These are phyloP conservation scores for Yamadazyma insecticola DNA, from an alignment of 805 yeast species.

Conservation along the genomic window DNA sequence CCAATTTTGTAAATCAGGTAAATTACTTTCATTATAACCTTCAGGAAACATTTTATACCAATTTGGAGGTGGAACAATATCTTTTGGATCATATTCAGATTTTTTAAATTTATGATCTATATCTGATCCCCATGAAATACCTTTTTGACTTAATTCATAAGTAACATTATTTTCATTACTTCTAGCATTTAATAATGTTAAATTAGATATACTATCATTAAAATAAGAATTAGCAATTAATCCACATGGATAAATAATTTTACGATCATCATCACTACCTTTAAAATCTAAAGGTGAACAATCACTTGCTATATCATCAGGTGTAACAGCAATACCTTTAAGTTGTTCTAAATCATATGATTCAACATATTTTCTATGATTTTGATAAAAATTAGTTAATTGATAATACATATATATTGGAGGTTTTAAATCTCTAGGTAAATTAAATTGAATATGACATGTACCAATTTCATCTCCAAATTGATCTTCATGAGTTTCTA, in stretches of 20 bases:
- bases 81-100: conserved; percentile 60
- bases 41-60: conserved; percentile 79
- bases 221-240: conserved; percentile 88
- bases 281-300: conserved; percentile 35
- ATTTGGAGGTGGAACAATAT: conserved; percentile 91
- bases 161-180: conserved; percentile 41
- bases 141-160: conserved; percentile 43
- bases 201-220: conserved; percentile 75
- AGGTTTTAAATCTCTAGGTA: conserved; percentile 65
- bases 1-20: conserved; percentile 74
- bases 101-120: conserved; percentile 59
- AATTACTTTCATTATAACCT: conserved; percentile 79
- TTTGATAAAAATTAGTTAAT: conserved; percentile 87
- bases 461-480: conserved; percentile 33
- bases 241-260: conserved; percentile 83
- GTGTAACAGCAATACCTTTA: conserved; percentile 64
- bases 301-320: conserved; percentile 40
- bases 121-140: conserved; percentile 86
- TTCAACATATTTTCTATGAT: conserved; percentile 89
- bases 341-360: conserved; percentile 79
- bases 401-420: conserved; percentile 79
- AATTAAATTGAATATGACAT: conserved; percentile 67
- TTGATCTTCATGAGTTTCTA: conserved; percentile 30
- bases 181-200: conserved; percentile 41
- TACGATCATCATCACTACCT: conserved; percentile 38